Conservation (phyloP, 768 basidiomycete species). For the Suillus tomentosus region DNA sequence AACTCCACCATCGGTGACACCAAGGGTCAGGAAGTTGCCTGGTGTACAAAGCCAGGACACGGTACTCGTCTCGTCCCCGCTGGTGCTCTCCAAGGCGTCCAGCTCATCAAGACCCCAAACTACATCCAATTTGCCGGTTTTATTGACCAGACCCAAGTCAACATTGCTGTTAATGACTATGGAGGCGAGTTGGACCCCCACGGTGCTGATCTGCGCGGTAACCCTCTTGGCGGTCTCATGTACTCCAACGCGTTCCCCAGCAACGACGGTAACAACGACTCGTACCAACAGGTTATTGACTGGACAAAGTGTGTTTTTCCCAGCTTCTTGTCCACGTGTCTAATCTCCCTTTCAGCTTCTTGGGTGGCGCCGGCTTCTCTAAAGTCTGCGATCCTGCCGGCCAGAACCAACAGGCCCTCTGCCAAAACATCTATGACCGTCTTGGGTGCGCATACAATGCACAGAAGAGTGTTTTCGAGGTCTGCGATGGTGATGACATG, state of each 20-base stretch:
- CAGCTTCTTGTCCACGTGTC: not conserved
- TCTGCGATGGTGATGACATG: slow-evolving; percentile 67
- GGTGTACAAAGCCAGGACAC: slow-evolving; percentile 70
- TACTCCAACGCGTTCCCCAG: slow-evolving; percentile 57
- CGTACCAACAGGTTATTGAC: slow-evolving; percentile 57
- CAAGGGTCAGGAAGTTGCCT: slow-evolving; percentile 74
- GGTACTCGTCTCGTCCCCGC: slow-evolving; percentile 75
- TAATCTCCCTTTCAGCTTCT: slow-evolving; percentile 53
- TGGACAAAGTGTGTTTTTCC: slow-evolving; percentile 60
- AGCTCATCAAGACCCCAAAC: slow-evolving; percentile 54
- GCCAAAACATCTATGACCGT: slow-evolving; percentile 75
- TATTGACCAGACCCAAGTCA: slow-evolving; percentile 60
- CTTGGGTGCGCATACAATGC: slow-evolving; percentile 78
- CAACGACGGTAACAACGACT: slow-evolving; percentile 40
- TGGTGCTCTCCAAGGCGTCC: slow-evolving; percentile 63
- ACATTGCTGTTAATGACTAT: slow-evolving; percentile 50
- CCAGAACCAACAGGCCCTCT: slow-evolving; percentile 52
- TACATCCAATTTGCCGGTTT: slow-evolving; percentile 66
- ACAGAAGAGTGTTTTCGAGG: slow-evolving; percentile 57
- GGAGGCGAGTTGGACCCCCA: slow-evolving; percentile 78
- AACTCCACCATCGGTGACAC: slow-evolving; percentile 60
- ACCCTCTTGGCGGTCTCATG: slow-evolving; percentile 67
- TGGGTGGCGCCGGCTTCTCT: slow-evolving; percentile 67
- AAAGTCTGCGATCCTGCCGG: slow-evolving; percentile 64
- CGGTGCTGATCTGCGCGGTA: slow-evolving; percentile 68